Evolutionary conservation across 2,329 filamentous ascomycete species (phyloP).

Genomic region (Botrytis fragariae): DNA sequence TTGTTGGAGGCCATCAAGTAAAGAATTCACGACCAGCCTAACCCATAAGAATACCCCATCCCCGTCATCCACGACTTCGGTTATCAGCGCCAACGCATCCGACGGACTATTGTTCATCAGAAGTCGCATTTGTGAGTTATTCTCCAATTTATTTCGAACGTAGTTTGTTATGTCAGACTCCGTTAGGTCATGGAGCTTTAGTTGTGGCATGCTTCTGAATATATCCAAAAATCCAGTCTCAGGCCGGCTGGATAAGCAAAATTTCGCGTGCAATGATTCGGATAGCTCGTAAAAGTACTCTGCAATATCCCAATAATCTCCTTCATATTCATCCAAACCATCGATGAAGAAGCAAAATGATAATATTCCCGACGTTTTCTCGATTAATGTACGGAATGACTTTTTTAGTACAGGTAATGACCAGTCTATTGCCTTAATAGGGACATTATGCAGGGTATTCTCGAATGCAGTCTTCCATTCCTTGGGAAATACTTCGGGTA

Average conservation of each 20-base stretch:
- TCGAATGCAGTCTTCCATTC: neutral
- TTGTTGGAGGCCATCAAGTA: neutral
- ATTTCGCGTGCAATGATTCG: neutral
- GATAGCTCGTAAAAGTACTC: neutral
- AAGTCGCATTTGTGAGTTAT: neutral
- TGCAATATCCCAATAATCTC: neutral
- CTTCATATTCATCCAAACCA: conserved; percentile 8
- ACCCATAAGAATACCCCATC: neutral
- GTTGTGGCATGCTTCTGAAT: neutral
- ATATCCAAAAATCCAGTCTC: neutral
- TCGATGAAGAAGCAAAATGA: conserved; percentile 15
- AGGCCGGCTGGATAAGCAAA: neutral
- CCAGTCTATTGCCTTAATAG: neutral
- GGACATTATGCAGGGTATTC: neutral
- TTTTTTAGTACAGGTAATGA: neutral
- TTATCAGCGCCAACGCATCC: neutral
- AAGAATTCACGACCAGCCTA: neutral
- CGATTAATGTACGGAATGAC: neutral
- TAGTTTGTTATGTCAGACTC: neutral
- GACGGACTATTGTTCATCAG: neutral
- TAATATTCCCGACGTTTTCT: neutral
- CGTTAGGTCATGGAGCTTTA: neutral
- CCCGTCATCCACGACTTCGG: neutral
- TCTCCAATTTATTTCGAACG: neutral
- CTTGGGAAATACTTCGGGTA: neutral